These are phyloP conservation scores for Antrodiella citrinella DNA, from an alignment of 768 basidiomycete species.

Conservation along the genomic window DNA sequence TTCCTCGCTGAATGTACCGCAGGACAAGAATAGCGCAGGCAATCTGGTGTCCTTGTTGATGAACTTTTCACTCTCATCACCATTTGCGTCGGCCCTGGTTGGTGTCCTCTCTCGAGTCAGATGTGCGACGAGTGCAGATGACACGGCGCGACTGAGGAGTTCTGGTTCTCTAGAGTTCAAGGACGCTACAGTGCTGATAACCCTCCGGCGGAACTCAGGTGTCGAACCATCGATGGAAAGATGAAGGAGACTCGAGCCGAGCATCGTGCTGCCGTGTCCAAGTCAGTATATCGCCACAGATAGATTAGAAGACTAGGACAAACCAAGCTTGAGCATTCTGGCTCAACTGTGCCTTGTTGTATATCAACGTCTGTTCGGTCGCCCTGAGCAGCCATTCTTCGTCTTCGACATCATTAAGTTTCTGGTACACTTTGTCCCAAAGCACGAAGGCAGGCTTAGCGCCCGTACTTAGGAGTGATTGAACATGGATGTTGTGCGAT, in stretches of 20 bases:
- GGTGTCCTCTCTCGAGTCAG: constrained; percentile 33
- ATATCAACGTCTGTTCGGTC: constrained; percentile 38
- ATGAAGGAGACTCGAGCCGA: constrained; percentile 63
- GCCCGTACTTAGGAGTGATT: constrained; percentile 36
- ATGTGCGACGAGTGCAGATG: constrained; percentile 54
- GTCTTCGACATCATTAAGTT: constrained; percentile 51
- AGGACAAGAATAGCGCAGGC: constrained; percentile 44
- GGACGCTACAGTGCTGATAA: constrained; percentile 26
- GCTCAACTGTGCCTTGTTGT: constrained; percentile 39
- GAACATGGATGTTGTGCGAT: constrained; percentile 38
- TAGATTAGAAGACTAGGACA: constrained; percentile 17
- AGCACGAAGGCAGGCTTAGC: constrained; percentile 80
- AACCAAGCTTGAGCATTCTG: constrained; percentile 54
- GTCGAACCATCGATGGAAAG: constrained; percentile 54
- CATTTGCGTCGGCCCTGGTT: constrained; percentile 15
- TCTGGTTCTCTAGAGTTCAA: constrained; percentile 31
- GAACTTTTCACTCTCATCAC: constrained; percentile 31
- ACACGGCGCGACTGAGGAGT: constrained; percentile 37
- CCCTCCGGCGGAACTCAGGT: constrained; percentile 41
- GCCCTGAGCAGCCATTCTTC: constrained; percentile 74
- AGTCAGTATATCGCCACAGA: neutral
- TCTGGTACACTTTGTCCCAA: constrained; percentile 83
- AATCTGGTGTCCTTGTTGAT: constrained; percentile 47
- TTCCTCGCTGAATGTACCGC: constrained; percentile 38
- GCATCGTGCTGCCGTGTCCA: constrained; percentile 48